These are phyloP conservation scores for Nitzschia palea DNA, from an alignment of 108 stramenopile species.

Conservation along the genomic window DNA sequence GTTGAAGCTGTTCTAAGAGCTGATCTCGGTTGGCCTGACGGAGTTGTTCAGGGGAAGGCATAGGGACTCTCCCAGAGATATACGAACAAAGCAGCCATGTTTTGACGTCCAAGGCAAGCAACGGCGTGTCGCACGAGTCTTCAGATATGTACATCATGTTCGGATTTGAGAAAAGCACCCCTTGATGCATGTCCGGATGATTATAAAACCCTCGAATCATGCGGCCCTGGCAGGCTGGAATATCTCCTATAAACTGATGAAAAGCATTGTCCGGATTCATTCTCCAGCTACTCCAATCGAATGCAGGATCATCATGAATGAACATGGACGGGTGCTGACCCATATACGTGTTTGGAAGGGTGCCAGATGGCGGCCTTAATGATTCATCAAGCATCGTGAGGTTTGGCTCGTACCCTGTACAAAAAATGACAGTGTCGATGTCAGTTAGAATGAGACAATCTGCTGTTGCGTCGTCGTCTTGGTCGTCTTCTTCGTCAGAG, in stretches of 20 bases:
- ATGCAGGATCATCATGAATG: not conserved
- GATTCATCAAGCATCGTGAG: constrained; percentile 36
- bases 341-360: too few species aligned
- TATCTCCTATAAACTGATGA: constrained; percentile 26
- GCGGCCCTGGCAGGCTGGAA: not conserved
- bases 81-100: not conserved
- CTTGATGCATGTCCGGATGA: constrained; percentile 17
- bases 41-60: not conserved
- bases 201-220: not conserved
- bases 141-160: constrained; percentile 46
- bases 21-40: not conserved
- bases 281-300: not conserved
- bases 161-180: constrained; percentile 31
- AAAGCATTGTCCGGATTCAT: constrained; percentile 2
- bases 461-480: not conserved
- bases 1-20: not conserved
- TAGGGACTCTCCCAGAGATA: not conserved
- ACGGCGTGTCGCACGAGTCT: constrained; percentile 10
- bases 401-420: constrained; percentile 47
- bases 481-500: not conserved
- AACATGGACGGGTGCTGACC: not conserved
- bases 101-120: constrained; percentile 30
- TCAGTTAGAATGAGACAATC: constrained; percentile 17
- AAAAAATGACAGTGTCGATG: constrained; percentile 49
- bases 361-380: not conserved